These are phyloP conservation scores for Castanospermum australe DNA, from an alignment of 306 rosid genomes.

Conservation along the genomic window DNA sequence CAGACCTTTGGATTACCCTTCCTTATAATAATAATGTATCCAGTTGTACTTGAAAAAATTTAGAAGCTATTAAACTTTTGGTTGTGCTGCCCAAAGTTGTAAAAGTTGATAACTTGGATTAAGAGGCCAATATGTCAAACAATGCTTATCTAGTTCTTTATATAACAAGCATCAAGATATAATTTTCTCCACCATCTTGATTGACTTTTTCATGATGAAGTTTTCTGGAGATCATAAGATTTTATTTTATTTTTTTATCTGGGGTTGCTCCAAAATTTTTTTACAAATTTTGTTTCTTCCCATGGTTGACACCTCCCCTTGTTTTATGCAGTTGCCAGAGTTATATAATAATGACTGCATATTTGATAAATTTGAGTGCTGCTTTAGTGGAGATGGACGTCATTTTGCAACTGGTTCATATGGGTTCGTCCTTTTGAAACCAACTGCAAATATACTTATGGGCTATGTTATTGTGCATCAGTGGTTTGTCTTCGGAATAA, in stretches of 20 bases:
- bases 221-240: not conserved
- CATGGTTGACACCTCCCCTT: slow-evolving; percentile 7
- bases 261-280: no score
- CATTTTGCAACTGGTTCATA: slow-evolving; percentile 74
- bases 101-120: no score
- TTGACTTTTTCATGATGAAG: not conserved
- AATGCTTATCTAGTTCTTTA: not conserved
- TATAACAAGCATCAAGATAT: not conserved
- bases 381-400: slow-evolving; percentile 61
- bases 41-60: no score
- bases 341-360: slow-evolving; percentile 56
- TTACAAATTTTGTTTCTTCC: not conserved
- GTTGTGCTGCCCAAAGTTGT: no score
- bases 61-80: no score
- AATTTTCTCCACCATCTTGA: not conserved
- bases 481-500: not conserved
- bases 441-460: slow-evolving; percentile 1
- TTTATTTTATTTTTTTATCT: no score
- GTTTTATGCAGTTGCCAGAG: slow-evolving; percentile 51
- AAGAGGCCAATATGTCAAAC: no score
- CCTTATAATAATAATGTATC: no score
- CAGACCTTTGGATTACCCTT: no score
- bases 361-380: slow-evolving; percentile 72
- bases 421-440: slow-evolving; percentile 40
- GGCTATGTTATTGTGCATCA: not conserved